These are phyloP conservation scores for Syzygium oleosum DNA, from an alignment of 345 rosid species.

Conservation along the genomic window DNA sequence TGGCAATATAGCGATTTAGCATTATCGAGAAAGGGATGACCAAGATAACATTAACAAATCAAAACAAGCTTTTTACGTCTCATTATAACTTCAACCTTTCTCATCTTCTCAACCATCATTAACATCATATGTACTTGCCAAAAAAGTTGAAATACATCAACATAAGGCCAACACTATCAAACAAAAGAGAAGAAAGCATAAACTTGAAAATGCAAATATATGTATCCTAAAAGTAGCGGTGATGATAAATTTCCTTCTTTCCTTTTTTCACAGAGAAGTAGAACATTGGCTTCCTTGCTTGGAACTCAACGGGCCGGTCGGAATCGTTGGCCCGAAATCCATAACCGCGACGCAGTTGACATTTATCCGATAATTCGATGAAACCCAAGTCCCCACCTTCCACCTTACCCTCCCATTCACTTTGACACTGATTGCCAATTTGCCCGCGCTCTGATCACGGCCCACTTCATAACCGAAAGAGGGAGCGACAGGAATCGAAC, in stretches of 20 bases:
- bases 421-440: slow-evolving; percentile 37
- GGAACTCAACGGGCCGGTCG: slow-evolving; percentile 44
- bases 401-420: slow-evolving; percentile 68
- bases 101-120: not conserved
- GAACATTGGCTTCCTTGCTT: slow-evolving; percentile 68
- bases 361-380: slow-evolving; percentile 53
- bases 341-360: slow-evolving; percentile 61
- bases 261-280: slow-evolving; percentile 33
- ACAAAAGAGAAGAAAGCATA: not conserved
- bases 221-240: not conserved
- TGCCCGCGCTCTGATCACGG: slow-evolving; percentile 53
- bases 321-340: slow-evolving; percentile 44
- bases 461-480: slow-evolving; percentile 56
- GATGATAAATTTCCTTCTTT: not conserved
- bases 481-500: slow-evolving; percentile 55
- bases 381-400: slow-evolving; percentile 92
- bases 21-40: not conserved
- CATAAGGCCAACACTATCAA: not conserved
- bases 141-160: not conserved
- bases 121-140: not conserved
- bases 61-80: not conserved
- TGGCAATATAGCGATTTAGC: not conserved
- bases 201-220: not conserved
- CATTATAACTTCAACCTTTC: not conserved
- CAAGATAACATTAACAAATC: not conserved